A percentile compares a stretch with the other conserved stretches of the same genome.
Conservation (phyloP, 176 grass and related monocot genomes). For the Rhipidocladum racemiflorum region DNA sequence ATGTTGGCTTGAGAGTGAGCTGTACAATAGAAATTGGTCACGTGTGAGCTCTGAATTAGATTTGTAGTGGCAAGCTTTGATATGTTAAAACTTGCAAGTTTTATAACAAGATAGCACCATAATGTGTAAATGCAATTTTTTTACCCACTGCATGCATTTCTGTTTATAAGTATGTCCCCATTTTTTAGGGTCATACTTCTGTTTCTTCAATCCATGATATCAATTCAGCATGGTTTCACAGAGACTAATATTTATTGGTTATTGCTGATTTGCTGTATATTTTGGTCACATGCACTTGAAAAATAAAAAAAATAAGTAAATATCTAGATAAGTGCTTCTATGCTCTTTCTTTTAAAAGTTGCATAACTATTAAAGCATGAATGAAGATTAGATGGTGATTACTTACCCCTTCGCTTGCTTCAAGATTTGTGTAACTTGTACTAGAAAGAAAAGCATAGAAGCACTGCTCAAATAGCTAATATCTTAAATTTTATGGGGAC, state of each 20-base stretch:
- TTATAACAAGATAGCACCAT: neutral
- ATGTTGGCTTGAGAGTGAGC: neutral
- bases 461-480: conserved; percentile 1
- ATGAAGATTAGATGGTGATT: too few species aligned
- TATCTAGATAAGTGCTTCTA: too few species aligned
- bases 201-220: neutral
- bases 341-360: too few species aligned
- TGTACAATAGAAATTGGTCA: neutral
- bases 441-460: too few species aligned
- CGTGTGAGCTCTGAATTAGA: neutral
- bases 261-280: neutral
- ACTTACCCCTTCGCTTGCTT: too few species aligned
- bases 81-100: neutral
- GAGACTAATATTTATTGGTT: neutral
- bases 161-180: neutral
- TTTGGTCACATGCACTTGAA: conserved; percentile 15
- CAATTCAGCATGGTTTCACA: neutral
- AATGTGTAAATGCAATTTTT: neutral
- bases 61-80: neutral
- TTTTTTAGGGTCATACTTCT: neutral
- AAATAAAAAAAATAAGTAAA: neutral
- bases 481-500: neutral
- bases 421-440: too few species aligned
- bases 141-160: neutral
- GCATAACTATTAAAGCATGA: too few species aligned